Conservation (phyloP, 176 grass and related monocot genomes). For the Aegilops tauschii region DNA sequence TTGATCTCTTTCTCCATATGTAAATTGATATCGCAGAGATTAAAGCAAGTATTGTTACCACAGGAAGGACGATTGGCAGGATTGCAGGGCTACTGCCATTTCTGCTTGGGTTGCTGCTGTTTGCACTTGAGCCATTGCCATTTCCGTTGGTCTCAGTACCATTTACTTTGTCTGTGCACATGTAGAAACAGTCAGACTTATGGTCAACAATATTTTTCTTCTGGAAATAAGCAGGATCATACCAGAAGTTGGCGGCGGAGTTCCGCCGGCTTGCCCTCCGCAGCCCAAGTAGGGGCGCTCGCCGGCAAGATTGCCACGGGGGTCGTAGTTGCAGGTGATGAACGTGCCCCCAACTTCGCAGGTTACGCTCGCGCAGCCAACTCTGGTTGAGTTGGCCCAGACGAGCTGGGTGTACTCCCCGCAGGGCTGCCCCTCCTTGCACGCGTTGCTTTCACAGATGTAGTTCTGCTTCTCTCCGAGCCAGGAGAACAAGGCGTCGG, state of each 20-base stretch:
- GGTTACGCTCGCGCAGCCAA: slow-evolving; percentile 40
- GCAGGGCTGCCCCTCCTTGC: slow-evolving; percentile 7
- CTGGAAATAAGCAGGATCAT: not conserved
- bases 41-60: slow-evolving; percentile 2
- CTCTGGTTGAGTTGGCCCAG: slow-evolving; percentile 33
- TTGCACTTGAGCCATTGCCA: not conserved
- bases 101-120: not conserved
- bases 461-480: slow-evolving; percentile 31
- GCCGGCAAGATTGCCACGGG: slow-evolving; percentile 34
- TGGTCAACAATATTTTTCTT: not conserved
- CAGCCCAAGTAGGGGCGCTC: slow-evolving; percentile 38
- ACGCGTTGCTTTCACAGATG: slow-evolving; percentile 38
- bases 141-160: not conserved
- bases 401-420: slow-evolving; percentile 61
- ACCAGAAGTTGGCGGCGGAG: not conserved
- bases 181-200: not conserved
- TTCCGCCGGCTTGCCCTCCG: not conserved
- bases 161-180: not conserved
- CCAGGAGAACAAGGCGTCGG: slow-evolving; percentile 44
- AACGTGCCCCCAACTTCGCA: slow-evolving; percentile 34
- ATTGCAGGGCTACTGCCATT: not conserved
- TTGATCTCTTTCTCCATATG: slow-evolving; percentile 28
- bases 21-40: slow-evolving; percentile 18
- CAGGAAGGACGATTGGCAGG: slow-evolving; percentile 18
- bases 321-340: slow-evolving; percentile 50